Percentiles rank a stretch among this genome's conserved stretches.
phyloP scores from a whole-genome alignment of 176 grass and related monocot genomes.

The Lolium perenne region DNA sequence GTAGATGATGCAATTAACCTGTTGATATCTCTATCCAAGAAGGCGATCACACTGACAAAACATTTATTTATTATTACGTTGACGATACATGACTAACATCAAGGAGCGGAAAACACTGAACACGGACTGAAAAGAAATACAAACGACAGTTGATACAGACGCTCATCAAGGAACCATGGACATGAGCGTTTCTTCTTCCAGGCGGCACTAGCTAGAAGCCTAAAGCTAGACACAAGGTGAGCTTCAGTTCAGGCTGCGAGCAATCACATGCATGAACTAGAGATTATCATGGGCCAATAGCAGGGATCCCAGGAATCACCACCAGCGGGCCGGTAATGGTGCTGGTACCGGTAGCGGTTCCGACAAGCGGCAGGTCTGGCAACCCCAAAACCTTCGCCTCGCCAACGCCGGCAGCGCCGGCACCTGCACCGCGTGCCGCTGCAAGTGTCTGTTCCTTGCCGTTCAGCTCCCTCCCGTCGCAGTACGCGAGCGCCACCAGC shows the following conservation, averaged over 20 bases:
- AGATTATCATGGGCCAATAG: background rate
- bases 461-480: background rate
- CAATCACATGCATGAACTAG: background rate
- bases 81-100: background rate
- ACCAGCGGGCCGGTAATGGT: background rate
- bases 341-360: background rate
- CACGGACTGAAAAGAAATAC: background rate
- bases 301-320: conserved; percentile 19
- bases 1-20: background rate
- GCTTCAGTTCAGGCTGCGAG: background rate
- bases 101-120: background rate
- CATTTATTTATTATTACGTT: background rate
- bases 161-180: background rate
- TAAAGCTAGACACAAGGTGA: background rate
- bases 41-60: background rate
- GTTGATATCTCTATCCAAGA: conserved; percentile 2
- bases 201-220: background rate
- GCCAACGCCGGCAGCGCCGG: background rate
- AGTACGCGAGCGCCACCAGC: background rate
- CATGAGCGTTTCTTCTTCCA: background rate
- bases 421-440: background rate
- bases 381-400: background rate
- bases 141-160: background rate
- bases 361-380: background rate
- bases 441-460: background rate